Conservation (phyloP, 768 basidiomycete species). For the Lanmaoa pseudosensibilis region DNA sequence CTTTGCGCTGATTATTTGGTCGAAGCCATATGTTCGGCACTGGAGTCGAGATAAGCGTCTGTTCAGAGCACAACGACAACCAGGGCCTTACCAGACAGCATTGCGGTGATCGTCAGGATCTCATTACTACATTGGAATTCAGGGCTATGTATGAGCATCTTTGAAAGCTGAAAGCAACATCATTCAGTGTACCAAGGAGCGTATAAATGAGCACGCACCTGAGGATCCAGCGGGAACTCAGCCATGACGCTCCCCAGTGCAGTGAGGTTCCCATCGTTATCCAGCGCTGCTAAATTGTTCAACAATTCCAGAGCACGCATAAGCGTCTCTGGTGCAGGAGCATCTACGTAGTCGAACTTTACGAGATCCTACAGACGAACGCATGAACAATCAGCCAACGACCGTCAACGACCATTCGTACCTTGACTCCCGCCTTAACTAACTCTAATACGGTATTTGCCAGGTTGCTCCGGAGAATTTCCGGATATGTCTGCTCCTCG, state of each 20-base stretch:
- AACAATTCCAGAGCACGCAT: constrained; percentile 96
- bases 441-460: constrained; percentile 92
- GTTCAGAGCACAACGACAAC: neutral
- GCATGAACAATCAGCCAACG: neutral
- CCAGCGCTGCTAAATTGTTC: constrained; percentile 88
- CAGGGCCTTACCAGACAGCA: constrained; percentile 76
- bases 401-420: constrained; percentile 20
- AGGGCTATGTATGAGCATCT: constrained; percentile 91
- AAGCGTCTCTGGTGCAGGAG: constrained; percentile 92
- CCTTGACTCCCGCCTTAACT: constrained; percentile 92
- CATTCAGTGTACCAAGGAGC: neutral
- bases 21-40: constrained; percentile 93
- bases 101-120: constrained; percentile 90
- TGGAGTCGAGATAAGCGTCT: constrained; percentile 16
- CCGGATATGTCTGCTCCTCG: constrained; percentile 96
- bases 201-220: constrained; percentile 46
- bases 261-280: constrained; percentile 92
- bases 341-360: constrained; percentile 85
- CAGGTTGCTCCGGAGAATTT: constrained; percentile 91
- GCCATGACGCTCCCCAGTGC: constrained; percentile 89
- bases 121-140: constrained; percentile 97
- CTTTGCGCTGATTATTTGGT: constrained; percentile 82
- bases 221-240: constrained; percentile 98
- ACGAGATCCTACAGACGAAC: constrained; percentile 62
- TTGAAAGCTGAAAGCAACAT: constrained; percentile 62